Conservation (phyloP, 352 stramenopile genomes). For the Blastocystis hominis region DNA sequence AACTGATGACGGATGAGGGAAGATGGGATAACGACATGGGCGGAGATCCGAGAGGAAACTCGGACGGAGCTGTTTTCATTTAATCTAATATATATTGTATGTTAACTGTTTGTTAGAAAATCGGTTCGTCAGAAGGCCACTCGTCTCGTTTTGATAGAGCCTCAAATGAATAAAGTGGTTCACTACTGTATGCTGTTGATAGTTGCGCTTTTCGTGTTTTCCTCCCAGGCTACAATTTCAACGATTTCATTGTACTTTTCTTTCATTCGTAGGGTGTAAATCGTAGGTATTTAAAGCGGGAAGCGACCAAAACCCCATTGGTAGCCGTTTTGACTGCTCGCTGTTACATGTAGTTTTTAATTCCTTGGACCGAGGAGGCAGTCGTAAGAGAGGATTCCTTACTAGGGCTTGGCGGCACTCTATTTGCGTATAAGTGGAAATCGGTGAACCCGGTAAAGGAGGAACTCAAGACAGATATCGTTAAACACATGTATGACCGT, state of each 20-base stretch:
- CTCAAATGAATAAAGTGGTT: not conserved
- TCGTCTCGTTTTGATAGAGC: not conserved
- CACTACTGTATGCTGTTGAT: conserved; percentile 5
- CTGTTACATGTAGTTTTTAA: not conserved
- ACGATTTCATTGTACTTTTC: not conserved
- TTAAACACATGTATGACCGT: not conserved
- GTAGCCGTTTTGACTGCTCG: not conserved
- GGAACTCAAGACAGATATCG: not conserved
- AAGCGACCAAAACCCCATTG: not conserved
- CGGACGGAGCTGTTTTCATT: conserved; percentile 14
- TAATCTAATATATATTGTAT: not conserved
- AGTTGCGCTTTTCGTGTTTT: not conserved
- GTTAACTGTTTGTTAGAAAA: conserved; percentile 15
- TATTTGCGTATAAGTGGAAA: not conserved
- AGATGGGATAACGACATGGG: not conserved
- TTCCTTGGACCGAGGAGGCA: not conserved
- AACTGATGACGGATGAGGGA: not conserved
- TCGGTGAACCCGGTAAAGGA: not conserved
- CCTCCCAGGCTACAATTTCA: not conserved
- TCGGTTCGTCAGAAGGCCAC: not conserved
- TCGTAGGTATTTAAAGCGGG: not conserved
- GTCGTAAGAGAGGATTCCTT: not conserved
- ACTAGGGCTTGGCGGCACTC: not conserved
- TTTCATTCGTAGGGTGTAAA: not conserved
- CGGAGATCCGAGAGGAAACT: not conserved